A percentile compares a stretch with the other conserved stretches of the same genome.
phyloP scores from a whole-genome alignment of 306 rosid species.

The Styphnolobium japonicum region DNA sequence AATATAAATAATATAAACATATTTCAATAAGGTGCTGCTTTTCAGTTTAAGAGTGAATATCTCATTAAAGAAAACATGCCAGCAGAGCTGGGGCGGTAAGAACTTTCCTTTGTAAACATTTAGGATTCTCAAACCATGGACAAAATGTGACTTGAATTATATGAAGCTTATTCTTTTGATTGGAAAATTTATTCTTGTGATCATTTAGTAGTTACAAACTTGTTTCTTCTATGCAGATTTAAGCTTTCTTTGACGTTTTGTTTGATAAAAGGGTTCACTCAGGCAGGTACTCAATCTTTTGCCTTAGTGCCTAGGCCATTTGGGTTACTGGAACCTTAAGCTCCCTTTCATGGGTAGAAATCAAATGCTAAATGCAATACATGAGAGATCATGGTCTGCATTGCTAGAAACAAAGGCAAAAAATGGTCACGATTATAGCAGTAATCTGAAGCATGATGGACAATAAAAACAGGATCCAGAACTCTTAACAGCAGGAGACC shows the following conservation, averaged over 20 bases:
- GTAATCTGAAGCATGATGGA: neutral
- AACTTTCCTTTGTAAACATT: neutral
- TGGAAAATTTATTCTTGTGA: neutral
- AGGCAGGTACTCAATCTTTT: neutral
- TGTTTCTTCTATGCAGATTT: neutral
- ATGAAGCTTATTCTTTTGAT: neutral
- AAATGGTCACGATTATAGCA: neutral
- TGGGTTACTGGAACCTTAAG: neutral
- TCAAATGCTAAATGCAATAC: neutral
- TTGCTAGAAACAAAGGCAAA: neutral
- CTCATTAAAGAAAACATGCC: neutral
- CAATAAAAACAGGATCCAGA: neutral
- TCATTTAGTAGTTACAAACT: neutral
- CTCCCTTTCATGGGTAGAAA: neutral
- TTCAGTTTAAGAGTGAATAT: neutral
- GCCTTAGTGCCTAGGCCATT: neutral
- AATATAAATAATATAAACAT: neutral
- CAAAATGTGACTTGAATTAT: neutral
- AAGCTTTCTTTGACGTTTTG: neutral
- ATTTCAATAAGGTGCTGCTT: no score
- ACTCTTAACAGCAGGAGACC: neutral
- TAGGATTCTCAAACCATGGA: neutral
- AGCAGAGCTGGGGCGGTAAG: neutral
- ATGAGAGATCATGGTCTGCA: neutral
- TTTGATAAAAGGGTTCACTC: neutral